A percentile compares a stretch with the other conserved stretches of the same genome.
phyloP scores from a whole-genome alignment of 345 rosid species.

The Passiflora organensis region DNA sequence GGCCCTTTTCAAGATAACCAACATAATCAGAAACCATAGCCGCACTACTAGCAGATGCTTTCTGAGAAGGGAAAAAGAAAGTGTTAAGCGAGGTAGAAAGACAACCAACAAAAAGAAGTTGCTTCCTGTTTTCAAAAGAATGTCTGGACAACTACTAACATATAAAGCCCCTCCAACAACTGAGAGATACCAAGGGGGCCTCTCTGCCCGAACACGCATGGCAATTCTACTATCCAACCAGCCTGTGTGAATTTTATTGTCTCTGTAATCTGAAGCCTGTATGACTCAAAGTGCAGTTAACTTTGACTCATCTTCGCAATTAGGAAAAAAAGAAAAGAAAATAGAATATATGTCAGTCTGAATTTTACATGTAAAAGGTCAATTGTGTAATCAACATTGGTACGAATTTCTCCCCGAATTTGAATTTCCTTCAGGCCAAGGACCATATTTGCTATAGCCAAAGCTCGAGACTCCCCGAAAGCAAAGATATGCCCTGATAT shows the following conservation, averaged over 20 bases:
- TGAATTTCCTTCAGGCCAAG: slow-evolving; percentile 98
- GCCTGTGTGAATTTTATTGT: slow-evolving; percentile 96
- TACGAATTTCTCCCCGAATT: slow-evolving; percentile 95
- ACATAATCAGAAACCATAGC: slow-evolving; percentile 95
- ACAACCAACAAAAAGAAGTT: neutral
- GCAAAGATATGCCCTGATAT: slow-evolving; percentile 90
- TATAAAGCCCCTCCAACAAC: slow-evolving; percentile 97
- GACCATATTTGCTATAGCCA: slow-evolving; percentile 99
- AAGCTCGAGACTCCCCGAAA: slow-evolving; percentile 95
- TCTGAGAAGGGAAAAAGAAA: slow-evolving; percentile 41
- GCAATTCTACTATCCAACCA: slow-evolving; percentile 99
- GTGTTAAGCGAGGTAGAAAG: neutral
- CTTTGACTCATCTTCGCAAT: slow-evolving; percentile 6
- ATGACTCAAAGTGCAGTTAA: slow-evolving; percentile 16
- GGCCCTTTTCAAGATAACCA: slow-evolving; percentile 99
- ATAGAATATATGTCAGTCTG: slow-evolving; percentile 13
- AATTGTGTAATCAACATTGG: slow-evolving; percentile 95
- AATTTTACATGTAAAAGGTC: slow-evolving; percentile 87
- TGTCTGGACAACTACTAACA: slow-evolving; percentile 42
- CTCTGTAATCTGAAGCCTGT: slow-evolving; percentile 95
- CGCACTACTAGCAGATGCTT: slow-evolving; percentile 94
- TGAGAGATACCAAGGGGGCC: slow-evolving; percentile 99
- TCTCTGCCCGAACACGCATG: slow-evolving; percentile 98
- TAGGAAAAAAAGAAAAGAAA: neutral
- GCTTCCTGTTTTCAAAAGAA: slow-evolving; percentile 3